phyloP scores from a whole-genome alignment of 441 rosid genomes.

The Jatropha multifida region DNA sequence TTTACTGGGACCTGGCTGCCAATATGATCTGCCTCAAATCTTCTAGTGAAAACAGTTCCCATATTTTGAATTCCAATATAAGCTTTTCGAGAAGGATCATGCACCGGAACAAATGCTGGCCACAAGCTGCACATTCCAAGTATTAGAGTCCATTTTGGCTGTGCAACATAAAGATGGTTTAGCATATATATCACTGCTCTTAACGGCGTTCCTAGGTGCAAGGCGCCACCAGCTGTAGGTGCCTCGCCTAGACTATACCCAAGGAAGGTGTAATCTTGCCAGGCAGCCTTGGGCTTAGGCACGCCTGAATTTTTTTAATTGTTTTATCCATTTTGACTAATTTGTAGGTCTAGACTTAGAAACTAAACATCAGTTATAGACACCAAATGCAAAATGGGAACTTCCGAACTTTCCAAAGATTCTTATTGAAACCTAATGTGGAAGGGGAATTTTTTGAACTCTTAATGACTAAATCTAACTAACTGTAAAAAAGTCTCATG shows the following conservation, averaged over 20 bases:
- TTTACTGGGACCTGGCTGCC: constrained; percentile 97
- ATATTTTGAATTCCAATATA: constrained; percentile 92
- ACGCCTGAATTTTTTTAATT: neutral
- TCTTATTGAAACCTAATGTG: too few relatives aligned
- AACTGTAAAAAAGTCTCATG: too few relatives aligned
- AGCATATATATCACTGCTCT: neutral
- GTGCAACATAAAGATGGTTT: constrained; percentile 17
- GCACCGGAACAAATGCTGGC: constrained; percentile 99
- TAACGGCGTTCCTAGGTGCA: neutral
- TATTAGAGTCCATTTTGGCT: constrained; percentile 9
- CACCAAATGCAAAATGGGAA: too few relatives aligned
- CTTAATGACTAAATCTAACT: too few relatives aligned
- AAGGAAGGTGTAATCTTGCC: neutral
- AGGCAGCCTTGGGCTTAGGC: neutral
- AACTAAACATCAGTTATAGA: too few relatives aligned
- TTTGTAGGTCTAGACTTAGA: too few relatives aligned
- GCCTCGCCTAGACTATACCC: neutral
- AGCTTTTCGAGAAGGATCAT: constrained; percentile 92
- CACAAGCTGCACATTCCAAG: constrained; percentile 63
- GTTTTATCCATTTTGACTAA: neutral
- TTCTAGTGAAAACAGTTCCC: constrained; percentile 92
- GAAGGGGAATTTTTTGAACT: too few relatives aligned
- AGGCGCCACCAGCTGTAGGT: neutral
- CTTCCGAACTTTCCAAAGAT: too few relatives aligned
- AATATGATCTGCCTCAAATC: constrained; percentile 93